Evolutionary conservation across 768 basidiomycete species (phyloP), one percentile per base, ranked within the genome.

Genomic region (Phylloporus rhodoxanthus): DNA sequence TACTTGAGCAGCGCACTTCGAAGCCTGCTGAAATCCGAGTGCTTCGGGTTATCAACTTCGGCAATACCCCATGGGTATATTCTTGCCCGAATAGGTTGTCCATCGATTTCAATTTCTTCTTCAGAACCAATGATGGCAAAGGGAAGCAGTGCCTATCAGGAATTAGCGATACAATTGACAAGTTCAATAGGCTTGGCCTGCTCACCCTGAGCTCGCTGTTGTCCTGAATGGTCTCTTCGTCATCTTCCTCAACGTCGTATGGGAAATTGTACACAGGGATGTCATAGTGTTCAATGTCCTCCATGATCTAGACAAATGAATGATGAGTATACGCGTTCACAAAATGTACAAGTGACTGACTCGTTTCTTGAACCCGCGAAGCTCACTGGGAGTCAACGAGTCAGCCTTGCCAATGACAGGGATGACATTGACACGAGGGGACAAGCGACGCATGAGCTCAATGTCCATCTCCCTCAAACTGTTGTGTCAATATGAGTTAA

Each of bases 181-280:
- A 33, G 48, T 26, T 32, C 34, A n/a, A 45, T 41, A 10, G 29
- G 17, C 45, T 45, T 45, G 44, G n/a, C 9, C 32, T 29, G 68
- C 80, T 53, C 63, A 90, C 91, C 46, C 95, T 78, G 46, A 99
- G 83, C 68, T 97, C 94, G 61, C 87, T 87, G 72, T 98, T 99
- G 68, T 99, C 96, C 61, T 87, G 84, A 52, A 99, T 91, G 4
- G 96, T 99, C 62, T 98, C 96, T 63, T 97, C 94, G 64, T 99
- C 96, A 64, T 99, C 96, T 69, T 99, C 96, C 68, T 99, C 96
- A 7, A 95, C 85, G 58, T 98, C 96, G 67, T 97, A 99, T 0
- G 96, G 96, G 79, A 99, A 99, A 74, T 98, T 98, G 77, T 98
- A 98, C 34, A 98, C 87, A 5, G 96, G 96, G 59, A 99, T 98